Conservation (phyloP, 1,139 yeast genomes). For the Saccharomyces hybrid region DNA sequence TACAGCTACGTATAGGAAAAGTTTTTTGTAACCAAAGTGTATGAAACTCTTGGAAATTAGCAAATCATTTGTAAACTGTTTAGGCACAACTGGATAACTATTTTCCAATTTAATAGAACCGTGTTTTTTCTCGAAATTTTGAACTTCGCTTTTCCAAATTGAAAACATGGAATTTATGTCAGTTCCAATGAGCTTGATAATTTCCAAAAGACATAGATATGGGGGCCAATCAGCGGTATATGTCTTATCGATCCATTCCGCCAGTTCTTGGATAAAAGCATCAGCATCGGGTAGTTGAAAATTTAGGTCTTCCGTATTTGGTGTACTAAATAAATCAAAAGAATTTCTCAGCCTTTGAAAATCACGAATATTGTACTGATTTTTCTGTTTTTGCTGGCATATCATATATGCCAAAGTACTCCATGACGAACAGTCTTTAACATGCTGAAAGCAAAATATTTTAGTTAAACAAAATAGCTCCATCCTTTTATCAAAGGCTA, state of each 20-base stretch:
- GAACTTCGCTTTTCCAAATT: conserved; percentile 15
- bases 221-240: conserved; percentile 23
- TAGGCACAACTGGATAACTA: conserved; percentile 12
- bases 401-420: conserved; percentile 17
- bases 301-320: not conserved
- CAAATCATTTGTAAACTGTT: conserved; percentile 5
- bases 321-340: not conserved
- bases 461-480: conserved; percentile 18
- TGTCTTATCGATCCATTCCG: conserved; percentile 12
- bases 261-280: conserved; percentile 7
- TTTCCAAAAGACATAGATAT: conserved; percentile 15
- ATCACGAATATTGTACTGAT: not conserved
- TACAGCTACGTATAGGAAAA: conserved; percentile 4
- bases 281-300: conserved; percentile 2
- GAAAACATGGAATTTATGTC: not conserved
- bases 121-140: conserved; percentile 10
- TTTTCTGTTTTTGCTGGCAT: conserved; percentile 5
- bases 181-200: conserved; percentile 1
- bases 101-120: conserved; percentile 8
- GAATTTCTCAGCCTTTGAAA: not conserved
- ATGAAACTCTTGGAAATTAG: conserved; percentile 5
- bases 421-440: conserved; percentile 44
- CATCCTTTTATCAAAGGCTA: conserved; percentile 5
- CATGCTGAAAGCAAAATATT: conserved; percentile 32
- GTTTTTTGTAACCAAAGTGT: conserved; percentile 16